Evolutionary conservation across 2,329 filamentous ascomycete genomes (phyloP), one percentile per base, ranked within the genome.

Genomic region (Stagonosporopsis chrysanthemi): DNA sequence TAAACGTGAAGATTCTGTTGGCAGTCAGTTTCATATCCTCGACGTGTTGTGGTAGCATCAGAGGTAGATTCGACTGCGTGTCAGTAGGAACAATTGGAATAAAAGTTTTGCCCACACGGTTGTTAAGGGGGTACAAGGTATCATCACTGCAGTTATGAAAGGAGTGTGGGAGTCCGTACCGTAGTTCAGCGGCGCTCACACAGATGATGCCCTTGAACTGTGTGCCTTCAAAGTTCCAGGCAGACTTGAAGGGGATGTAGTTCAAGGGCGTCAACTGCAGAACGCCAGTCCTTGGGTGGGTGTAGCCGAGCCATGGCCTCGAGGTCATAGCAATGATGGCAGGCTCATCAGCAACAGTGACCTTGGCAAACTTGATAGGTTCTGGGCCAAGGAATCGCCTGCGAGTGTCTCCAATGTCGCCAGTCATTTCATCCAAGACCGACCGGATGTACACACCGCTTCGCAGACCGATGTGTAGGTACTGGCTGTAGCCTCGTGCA

Each of bases 11-110:
- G 59, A 98, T 97, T 68, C 93, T 87, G 38, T 35, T 9, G 4
- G 26, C 26, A 24, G 48, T 66, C 40, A 64, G 67, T 40, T 19
- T 64, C 59, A 19, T 19, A 31, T 24, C 42, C 7, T 12, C 17
- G 17, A 15, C 6, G 24, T 15, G n/a, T 35, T n/a, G 12, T 22
- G 12, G 12, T 11, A 4, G 14, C 17, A 43, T 48, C 8, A 44
- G 24, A n/a, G 26, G 17, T 29, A 29, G 28, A 23, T 44, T 26
- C 50, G 40, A 63, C 63, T 65, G 67, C 62, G 51, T 79, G 76
- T 96, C 92, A 96, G 92, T 88, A 96, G 92, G 92, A 96, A 96
- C 92, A 96, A 96, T 96, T 96, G 91, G 88, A 84, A 83, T 65
- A 62, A 63, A 64, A 78, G 82, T 79, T 77, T 75, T 71, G 65